Conservation (phyloP, 1,284 basidiomycete genomes). For the Tetrapyrgos nigripes region DNA sequence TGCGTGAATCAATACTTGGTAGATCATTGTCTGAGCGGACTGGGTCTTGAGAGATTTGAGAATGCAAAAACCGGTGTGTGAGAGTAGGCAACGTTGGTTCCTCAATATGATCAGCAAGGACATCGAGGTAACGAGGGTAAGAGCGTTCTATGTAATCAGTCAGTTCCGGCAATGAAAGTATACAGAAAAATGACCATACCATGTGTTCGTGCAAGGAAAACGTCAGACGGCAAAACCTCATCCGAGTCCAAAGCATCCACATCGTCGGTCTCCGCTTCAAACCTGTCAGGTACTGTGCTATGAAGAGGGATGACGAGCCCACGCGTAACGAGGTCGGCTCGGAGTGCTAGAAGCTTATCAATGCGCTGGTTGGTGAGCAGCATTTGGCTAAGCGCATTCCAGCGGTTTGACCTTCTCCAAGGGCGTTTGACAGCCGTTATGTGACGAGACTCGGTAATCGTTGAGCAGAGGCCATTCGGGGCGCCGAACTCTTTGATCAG, state of each 20-base stretch:
- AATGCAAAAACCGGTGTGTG: too few species aligned
- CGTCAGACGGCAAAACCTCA: neutral
- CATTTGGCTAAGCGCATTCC: constrained; percentile 10
- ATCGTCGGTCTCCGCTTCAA: neutral
- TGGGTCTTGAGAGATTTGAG: too few species aligned
- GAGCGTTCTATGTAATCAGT: neutral
- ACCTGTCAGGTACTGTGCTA: neutral
- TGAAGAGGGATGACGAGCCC: too few species aligned
- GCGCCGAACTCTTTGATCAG: too few species aligned
- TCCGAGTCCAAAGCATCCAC: neutral
- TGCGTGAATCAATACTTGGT: constrained; percentile 17
- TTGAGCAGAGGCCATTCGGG: too few species aligned
- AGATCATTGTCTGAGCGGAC: too few species aligned
- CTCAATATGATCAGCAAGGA: too few species aligned
- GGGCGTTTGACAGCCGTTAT: constrained; percentile 33
- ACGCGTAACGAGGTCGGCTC: too few species aligned
- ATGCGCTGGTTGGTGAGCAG: too few species aligned
- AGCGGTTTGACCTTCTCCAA: constrained; percentile 18
- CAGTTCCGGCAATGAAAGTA: neutral
- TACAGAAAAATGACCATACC: neutral
- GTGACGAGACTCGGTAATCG: too few species aligned
- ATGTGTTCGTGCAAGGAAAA: neutral
- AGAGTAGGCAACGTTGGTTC: too few species aligned
- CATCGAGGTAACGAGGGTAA: neutral
- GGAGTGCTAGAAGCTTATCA: too few species aligned